A percentile compares a stretch with the other conserved stretches of the same genome.
phyloP scores from a whole-genome alignment of 2,329 filamentous ascomycete genomes.

The Alternaria arbusti region DNA sequence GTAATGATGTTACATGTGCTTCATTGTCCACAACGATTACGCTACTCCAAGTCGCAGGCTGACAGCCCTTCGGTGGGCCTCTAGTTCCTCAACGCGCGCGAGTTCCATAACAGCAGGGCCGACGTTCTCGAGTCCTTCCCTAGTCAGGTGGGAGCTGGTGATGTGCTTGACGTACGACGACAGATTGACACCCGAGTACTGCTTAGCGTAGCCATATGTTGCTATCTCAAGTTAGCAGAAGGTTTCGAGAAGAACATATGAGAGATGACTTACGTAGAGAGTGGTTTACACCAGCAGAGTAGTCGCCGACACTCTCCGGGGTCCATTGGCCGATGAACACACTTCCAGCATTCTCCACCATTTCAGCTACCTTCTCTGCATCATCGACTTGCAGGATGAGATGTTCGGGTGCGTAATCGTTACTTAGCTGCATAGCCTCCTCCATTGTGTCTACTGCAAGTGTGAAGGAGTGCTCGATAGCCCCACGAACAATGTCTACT shows the following conservation, averaged over 20 bases:
- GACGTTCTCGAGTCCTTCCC: conserved; percentile 83
- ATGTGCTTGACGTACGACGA: conserved; percentile 98
- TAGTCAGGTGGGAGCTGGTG: conserved; percentile 88
- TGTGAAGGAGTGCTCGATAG: conserved; percentile 91
- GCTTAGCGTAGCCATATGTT: conserved; percentile 96
- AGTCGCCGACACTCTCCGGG: conserved; percentile 96
- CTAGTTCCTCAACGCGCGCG: conserved; percentile 90
- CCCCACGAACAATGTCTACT: conserved; percentile 88
- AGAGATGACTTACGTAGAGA: conserved; percentile 77
- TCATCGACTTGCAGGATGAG: conserved; percentile 88
- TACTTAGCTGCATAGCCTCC: conserved; percentile 81
- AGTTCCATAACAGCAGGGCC: conserved; percentile 92
- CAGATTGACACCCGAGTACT: conserved; percentile 97
- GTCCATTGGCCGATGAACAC: conserved; percentile 98
- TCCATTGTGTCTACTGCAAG: conserved; percentile 77
- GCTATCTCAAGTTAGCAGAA: conserved; percentile 59
- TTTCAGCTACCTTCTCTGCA: conserved; percentile 73
- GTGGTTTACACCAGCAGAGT: conserved; percentile 97
- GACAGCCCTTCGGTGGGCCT: conserved; percentile 84
- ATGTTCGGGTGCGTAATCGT: conserved; percentile 95
- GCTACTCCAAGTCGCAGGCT: conserved; percentile 63
- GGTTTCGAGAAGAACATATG: neutral
- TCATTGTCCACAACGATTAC: neutral
- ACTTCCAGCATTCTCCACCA: conserved; percentile 91
- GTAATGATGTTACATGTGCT: neutral